Conservation (phyloP, 805 yeast genomes). For the Pichia nakasei region DNA sequence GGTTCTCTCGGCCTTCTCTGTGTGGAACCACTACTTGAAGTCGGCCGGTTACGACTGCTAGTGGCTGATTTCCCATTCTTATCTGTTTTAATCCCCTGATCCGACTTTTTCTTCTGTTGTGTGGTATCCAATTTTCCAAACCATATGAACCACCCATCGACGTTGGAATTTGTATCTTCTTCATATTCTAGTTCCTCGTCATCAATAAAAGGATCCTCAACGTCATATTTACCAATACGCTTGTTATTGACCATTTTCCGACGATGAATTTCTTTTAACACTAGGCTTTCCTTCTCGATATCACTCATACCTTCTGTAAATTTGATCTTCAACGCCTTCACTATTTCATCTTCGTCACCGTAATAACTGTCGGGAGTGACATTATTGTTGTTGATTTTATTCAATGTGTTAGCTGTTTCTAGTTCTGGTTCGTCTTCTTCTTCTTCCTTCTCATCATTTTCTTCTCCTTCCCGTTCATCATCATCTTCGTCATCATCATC, state of each 20-base stretch:
- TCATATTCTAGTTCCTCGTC: slow-evolving; percentile 90
- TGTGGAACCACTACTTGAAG: neutral
- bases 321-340: slow-evolving; percentile 21
- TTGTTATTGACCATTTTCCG: slow-evolving; percentile 47
- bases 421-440: slow-evolving; percentile 24
- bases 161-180: slow-evolving; percentile 84
- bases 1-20: neutral
- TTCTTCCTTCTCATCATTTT: slow-evolving; percentile 26
- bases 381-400: neutral
- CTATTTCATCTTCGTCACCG: slow-evolving; percentile 25
- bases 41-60: neutral
- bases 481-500: slow-evolving; percentile 29
- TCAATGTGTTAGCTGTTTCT: too few relatives aligned
- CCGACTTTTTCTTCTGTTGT: neutral
- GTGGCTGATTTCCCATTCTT: neutral
- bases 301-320: slow-evolving; percentile 27
- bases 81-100: neutral
- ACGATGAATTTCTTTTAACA: slow-evolving; percentile 24
- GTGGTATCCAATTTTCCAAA: slow-evolving; percentile 74
- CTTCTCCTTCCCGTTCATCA: slow-evolving; percentile 16
- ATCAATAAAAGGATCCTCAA: slow-evolving; percentile 92
- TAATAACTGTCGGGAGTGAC: slow-evolving; percentile 17
- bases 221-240: slow-evolving; percentile 84
- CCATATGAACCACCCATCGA: slow-evolving; percentile 92
- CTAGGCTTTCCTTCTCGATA: slow-evolving; percentile 25